Conservation (phyloP, 805 yeast genomes). For the Henningerozyma blattae region DNA sequence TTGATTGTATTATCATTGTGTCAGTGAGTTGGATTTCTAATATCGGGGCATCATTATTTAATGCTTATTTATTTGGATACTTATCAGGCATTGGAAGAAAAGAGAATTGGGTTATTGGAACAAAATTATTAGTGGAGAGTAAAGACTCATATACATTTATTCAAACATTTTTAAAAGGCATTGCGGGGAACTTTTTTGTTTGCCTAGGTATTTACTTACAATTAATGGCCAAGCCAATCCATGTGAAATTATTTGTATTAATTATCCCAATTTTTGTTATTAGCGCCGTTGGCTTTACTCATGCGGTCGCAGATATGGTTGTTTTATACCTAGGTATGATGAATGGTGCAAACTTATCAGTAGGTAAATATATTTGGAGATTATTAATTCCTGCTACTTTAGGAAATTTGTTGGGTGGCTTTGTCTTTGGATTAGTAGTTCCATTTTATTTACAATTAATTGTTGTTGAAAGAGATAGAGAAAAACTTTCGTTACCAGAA, state of each 20-base stretch:
- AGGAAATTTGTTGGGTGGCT: slow-evolving; percentile 72
- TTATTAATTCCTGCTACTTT: slow-evolving; percentile 54
- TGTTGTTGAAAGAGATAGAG: slow-evolving; percentile 61
- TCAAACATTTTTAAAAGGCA: slow-evolving; percentile 50
- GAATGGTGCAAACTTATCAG: slow-evolving; percentile 51
- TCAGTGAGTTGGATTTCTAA: slow-evolving; percentile 54
- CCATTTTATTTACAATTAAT: slow-evolving; percentile 67
- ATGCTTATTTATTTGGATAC: slow-evolving; percentile 51
- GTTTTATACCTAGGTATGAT: slow-evolving; percentile 52
- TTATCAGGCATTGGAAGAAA: slow-evolving; percentile 37
- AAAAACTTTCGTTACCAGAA: slow-evolving; percentile 46
- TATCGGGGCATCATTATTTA: slow-evolving; percentile 51
- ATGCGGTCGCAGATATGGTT: slow-evolving; percentile 75
- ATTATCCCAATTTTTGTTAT: slow-evolving; percentile 61
- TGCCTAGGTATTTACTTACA: slow-evolving; percentile 66
- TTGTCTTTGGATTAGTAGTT: slow-evolving; percentile 45
- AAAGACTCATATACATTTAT: slow-evolving; percentile 38
- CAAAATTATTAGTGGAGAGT: slow-evolving; percentile 33
- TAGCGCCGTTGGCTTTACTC: slow-evolving; percentile 68
- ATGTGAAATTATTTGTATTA: slow-evolving; percentile 56
- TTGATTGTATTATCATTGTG: slow-evolving; percentile 59
- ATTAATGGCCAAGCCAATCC: slow-evolving; percentile 65
- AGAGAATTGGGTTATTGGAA: slow-evolving; percentile 34
- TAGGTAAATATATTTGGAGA: slow-evolving; percentile 60
- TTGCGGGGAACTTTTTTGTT: slow-evolving; percentile 70